Conservation (phyloP, 129 eudicot genomes). For the Saposhnikovia divaricata region DNA sequence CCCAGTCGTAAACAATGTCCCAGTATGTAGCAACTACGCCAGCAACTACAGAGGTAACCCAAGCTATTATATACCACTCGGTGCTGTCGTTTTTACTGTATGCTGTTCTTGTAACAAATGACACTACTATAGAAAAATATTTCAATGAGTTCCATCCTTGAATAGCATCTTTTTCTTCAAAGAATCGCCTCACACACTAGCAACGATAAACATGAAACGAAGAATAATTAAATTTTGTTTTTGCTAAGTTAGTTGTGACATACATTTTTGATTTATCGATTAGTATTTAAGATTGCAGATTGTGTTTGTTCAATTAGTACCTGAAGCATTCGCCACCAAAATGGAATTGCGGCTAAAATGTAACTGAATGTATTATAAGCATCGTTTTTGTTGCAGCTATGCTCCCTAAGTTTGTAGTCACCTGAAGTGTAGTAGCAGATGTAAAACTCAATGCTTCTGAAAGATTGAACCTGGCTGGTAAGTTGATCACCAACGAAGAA, state of each 20-base stretch:
- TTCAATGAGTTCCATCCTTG: conserved; percentile 14
- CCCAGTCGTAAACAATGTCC: conserved; percentile 22
- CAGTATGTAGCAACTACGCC: not conserved
- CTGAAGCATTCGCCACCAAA: conserved; percentile 18
- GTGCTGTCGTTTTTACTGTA: not conserved
- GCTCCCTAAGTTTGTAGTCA: conserved; percentile 7
- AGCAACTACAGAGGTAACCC: conserved; percentile 11
- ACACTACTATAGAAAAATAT: conserved; percentile 10
- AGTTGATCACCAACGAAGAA: conserved; percentile 18
- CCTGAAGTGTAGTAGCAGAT: conserved; percentile 14
- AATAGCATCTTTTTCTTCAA: conserved; percentile 14
- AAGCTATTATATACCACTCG: not conserved
- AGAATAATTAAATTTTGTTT: not conserved
- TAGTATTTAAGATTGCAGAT: not conserved
- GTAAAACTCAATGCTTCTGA: conserved; percentile 13
- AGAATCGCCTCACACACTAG: conserved; percentile 19
- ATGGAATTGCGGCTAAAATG: conserved; percentile 17
- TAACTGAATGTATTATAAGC: not conserved
- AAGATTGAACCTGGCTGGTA: conserved; percentile 18
- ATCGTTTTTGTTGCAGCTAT: not conserved
- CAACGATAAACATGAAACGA: not conserved
- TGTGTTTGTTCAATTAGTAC: not conserved
- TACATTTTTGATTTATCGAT: not conserved
- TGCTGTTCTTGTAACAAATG: conserved; percentile 14
- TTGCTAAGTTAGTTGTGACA: not conserved